These are phyloP conservation scores for Microthlaspi erraticum DNA, from an alignment of 345 rosid species.

Conservation along the genomic window DNA sequence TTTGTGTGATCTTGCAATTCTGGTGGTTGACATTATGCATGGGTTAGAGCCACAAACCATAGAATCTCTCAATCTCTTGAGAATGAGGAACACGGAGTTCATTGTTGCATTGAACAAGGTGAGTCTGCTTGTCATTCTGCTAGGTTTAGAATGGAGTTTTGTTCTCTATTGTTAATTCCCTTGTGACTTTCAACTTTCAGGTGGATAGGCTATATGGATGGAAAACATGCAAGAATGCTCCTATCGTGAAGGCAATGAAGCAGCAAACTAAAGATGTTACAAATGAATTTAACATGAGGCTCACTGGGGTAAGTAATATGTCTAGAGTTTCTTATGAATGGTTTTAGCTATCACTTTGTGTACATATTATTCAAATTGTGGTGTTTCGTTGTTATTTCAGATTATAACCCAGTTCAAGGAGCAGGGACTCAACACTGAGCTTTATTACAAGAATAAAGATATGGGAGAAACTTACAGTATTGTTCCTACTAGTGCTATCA, in stretches of 20 bases:
- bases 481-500: slow-evolving; percentile 94
- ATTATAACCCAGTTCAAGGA: slow-evolving; percentile 77
- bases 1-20: slow-evolving; percentile 92
- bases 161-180: slow-evolving; percentile 9
- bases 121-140: slow-evolving; percentile 33
- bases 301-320: slow-evolving; percentile 55
- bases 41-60: slow-evolving; percentile 93
- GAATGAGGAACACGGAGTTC: slow-evolving; percentile 84
- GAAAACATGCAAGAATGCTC: slow-evolving; percentile 79
- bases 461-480: slow-evolving; percentile 82
- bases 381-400: slow-evolving; percentile 45
- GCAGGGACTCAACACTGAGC: slow-evolving; percentile 90
- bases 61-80: slow-evolving; percentile 89
- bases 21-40: slow-evolving; percentile 97
- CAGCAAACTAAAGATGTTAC: slow-evolving; percentile 70
- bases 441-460: slow-evolving; percentile 86
- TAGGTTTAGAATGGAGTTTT: slow-evolving; percentile 13
- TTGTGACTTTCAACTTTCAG: slow-evolving; percentile 49
- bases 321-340: slow-evolving; percentile 6
- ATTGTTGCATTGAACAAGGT: slow-evolving; percentile 96
- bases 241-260: slow-evolving; percentile 71
- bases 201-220: slow-evolving; percentile 95
- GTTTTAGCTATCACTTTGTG: slow-evolving; percentile 13
- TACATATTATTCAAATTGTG: slow-evolving; percentile 6
- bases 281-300: slow-evolving; percentile 76